Evolutionary conservation across 768 basidiomycete genomes (phyloP), one percentile per base, ranked within the genome.

Genomic region (Boletus rubescentipes): DNA sequence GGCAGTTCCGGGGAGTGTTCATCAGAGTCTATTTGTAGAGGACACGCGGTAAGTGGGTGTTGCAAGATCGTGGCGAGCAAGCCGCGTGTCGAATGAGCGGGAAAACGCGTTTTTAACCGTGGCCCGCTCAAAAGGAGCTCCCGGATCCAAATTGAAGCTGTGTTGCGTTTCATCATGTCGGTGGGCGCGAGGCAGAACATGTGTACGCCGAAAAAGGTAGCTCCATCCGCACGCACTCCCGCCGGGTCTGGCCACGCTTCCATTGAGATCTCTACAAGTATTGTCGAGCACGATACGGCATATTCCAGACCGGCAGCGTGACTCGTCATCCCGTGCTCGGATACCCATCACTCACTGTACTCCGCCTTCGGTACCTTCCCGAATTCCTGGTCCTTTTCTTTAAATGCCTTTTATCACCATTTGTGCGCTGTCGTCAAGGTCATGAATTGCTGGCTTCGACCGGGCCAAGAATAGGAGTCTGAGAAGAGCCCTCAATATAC

Each of bases 301-400:
- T 6, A 26, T 26, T 26, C 26, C 26, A 26, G 26, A 26, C 26
- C 26, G 26, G 26, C 26, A 4, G 3, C 26, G 26, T 26, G 26
- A n/a, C 26, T 26, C 26, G 26, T 6, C 26, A 26, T 14, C 31
- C 40, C 34, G 32, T 38, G 21, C 9, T 35, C n/a, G 29, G 20
- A 9, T 5, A 1, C 36, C 18, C 48, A 16, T 35, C n/a, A 18
- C 1, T 48, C 26, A 11, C 32, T 37, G 11, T 20, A 35, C 53
- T 51, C 26, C 32, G 51, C 49, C 30, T 45, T 29, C 52, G 23
- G 10, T 93, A 93, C 69, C 93, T 94, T 62, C 89, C 89, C 2
- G 82, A 89, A 55, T 79, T 94, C 1, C 77, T 91, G 87, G 83
- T 0, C 87, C 87, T 4, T 79, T 94, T n/a, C 73, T 94, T 21